These are phyloP conservation scores for Aureobasidium sp. DNA, from an alignment of 2,329 filamentous ascomycete species.

Conservation along the genomic window DNA sequence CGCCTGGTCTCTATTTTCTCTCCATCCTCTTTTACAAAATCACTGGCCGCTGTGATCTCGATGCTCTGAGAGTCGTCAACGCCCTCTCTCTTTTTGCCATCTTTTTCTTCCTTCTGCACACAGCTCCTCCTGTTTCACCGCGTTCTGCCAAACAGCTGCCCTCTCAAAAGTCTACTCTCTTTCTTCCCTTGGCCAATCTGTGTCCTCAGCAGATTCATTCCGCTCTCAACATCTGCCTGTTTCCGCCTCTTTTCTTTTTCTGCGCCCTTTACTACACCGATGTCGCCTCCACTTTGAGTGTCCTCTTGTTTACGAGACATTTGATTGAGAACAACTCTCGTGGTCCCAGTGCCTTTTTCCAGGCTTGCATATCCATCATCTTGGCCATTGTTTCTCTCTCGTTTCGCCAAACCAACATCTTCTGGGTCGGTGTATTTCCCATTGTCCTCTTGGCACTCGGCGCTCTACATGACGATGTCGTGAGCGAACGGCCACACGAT, in stretches of 20 bases:
- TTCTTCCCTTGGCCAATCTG: slow-evolving; percentile 31
- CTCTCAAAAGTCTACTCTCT: not conserved
- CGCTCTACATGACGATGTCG: slow-evolving; percentile 48
- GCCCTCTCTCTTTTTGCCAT: slow-evolving; percentile 32
- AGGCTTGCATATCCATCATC: slow-evolving; percentile 31
- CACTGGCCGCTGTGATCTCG: slow-evolving; percentile 34
- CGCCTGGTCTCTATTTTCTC: slow-evolving; percentile 63
- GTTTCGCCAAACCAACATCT: slow-evolving; percentile 93
- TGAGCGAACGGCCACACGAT: slow-evolving; percentile 30
- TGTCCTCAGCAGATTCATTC: slow-evolving; percentile 44
- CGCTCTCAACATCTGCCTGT: slow-evolving; percentile 72
- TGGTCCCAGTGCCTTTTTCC: slow-evolving; percentile 4
- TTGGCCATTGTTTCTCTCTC: slow-evolving; percentile 61
- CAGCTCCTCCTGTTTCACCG: slow-evolving; percentile 10
- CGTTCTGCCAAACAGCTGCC: not conserved
- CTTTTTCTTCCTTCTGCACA: slow-evolving; percentile 23
- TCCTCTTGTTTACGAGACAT: slow-evolving; percentile 61
- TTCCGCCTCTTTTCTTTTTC: slow-evolving; percentile 93
- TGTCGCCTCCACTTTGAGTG: slow-evolving; percentile 68
- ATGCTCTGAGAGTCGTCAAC: slow-evolving; percentile 34
- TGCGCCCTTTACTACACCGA: slow-evolving; percentile 94
- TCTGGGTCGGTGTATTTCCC: slow-evolving; percentile 81
- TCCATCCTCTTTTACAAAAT: slow-evolving; percentile 33
- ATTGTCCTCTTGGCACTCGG: slow-evolving; percentile 44
- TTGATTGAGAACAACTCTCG: slow-evolving; percentile 28